Conservation (phyloP, 441 rosid genomes). For the Erodium trifolium region DNA sequence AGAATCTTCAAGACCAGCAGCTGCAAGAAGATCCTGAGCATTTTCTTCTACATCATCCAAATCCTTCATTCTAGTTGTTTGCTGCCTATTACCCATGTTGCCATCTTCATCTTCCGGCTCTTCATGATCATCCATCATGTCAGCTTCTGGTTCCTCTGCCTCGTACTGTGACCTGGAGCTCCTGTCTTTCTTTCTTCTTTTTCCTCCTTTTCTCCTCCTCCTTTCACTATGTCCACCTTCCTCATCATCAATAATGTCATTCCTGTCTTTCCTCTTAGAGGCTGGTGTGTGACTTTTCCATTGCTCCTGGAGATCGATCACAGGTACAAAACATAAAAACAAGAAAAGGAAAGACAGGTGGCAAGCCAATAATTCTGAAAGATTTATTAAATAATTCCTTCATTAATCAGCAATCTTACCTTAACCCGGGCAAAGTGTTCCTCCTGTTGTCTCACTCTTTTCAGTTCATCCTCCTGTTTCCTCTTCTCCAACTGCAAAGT, state of each 20-base stretch:
- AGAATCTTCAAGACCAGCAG: slow-evolving; percentile 95
- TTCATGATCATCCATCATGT: slow-evolving; percentile 56
- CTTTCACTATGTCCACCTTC: slow-evolving; percentile 80
- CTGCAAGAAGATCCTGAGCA: slow-evolving; percentile 77
- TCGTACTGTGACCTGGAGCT: slow-evolving; percentile 66
- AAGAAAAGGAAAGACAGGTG: slow-evolving; percentile 4
- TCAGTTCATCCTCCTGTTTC: slow-evolving; percentile 90
- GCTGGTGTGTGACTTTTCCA: slow-evolving; percentile 77
- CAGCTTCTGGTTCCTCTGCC: slow-evolving; percentile 64
- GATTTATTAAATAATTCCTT: background rate
- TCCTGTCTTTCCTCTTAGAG: slow-evolving; percentile 78
- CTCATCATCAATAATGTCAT: slow-evolving; percentile 62
- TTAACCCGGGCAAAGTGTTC: slow-evolving; percentile 86
- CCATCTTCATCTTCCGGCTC: slow-evolving; percentile 68
- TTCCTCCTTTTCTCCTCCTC: slow-evolving; percentile 86
- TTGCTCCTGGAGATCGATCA: slow-evolving; percentile 62
- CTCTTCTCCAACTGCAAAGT: slow-evolving; percentile 76
- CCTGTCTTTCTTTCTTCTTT: slow-evolving; percentile 90
- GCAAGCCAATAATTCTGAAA: slow-evolving; percentile 5
- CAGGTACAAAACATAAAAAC: slow-evolving; percentile 11
- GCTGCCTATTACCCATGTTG: slow-evolving; percentile 43
- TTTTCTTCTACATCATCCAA: slow-evolving; percentile 58
- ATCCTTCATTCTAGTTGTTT: slow-evolving; percentile 35
- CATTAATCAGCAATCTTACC: slow-evolving; percentile 33
- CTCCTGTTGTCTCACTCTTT: slow-evolving; percentile 81